Conservation (phyloP, 2,329 filamentous ascomycete genomes). For the Malbranchea zuffiana region DNA sequence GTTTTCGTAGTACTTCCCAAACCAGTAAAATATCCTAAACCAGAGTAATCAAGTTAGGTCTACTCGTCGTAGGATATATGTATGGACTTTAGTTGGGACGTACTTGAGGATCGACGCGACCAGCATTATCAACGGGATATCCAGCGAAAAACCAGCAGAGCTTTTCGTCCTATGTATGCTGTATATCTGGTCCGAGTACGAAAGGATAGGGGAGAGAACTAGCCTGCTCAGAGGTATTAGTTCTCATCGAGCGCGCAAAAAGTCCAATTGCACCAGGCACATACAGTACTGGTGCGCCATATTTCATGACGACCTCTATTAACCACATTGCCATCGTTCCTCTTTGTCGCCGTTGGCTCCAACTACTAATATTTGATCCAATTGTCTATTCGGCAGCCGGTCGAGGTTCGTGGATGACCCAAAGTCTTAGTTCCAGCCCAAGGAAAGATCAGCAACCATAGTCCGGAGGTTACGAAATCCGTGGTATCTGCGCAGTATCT, state of each 20-base stretch:
- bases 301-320: slow-evolving; percentile 32
- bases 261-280: slow-evolving; percentile 13
- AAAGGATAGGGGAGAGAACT: slow-evolving; percentile 52
- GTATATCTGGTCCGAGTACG: slow-evolving; percentile 57
- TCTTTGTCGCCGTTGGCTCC: too few relatives aligned
- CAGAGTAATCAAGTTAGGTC: neutral
- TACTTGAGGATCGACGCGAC: slow-evolving; percentile 54
- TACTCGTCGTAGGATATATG: too few relatives aligned
- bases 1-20: slow-evolving; percentile 49
- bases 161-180: slow-evolving; percentile 50
- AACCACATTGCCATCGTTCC: slow-evolving; percentile 29
- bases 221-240: slow-evolving; percentile 34
- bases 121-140: slow-evolving; percentile 58
- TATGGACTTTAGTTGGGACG: slow-evolving; percentile 15
- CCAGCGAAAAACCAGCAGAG: slow-evolving; percentile 54
- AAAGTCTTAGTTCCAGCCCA: too few relatives aligned
- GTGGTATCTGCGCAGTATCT: too few relatives aligned
- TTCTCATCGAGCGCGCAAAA: slow-evolving; percentile 10
- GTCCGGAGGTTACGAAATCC: too few relatives aligned
- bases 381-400: too few relatives aligned
- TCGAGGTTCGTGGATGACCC: too few relatives aligned
- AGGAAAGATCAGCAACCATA: too few relatives aligned
- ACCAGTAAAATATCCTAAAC: slow-evolving; percentile 53
- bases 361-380: too few relatives aligned
- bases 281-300: slow-evolving; percentile 42